Conservation (phyloP, 345 rosid genomes). For the Brassica juncea region DNA sequence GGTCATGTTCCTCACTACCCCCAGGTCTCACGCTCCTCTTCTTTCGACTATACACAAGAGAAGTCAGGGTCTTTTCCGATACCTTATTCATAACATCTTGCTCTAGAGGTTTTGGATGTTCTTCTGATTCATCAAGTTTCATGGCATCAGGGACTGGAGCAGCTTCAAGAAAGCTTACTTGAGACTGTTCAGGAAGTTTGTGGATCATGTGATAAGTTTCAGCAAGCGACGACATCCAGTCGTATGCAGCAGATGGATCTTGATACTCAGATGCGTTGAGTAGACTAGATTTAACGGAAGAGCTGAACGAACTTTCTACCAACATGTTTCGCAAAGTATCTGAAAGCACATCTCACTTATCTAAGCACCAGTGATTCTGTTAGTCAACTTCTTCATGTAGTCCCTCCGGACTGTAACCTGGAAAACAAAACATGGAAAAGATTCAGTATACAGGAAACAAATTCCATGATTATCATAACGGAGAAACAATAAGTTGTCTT, state of each 20-base stretch:
- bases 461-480: neutral
- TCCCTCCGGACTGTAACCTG: conserved; percentile 1
- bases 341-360: conserved; percentile 40
- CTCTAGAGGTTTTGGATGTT: conserved; percentile 41
- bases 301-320: conserved; percentile 44
- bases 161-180: conserved; percentile 43
- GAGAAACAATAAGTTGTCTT: conserved; percentile 8
- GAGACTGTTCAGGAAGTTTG: conserved; percentile 45
- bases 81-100: conserved; percentile 44
- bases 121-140: conserved; percentile 41
- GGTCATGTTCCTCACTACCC: conserved; percentile 12
- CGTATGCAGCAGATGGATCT: conserved; percentile 40
- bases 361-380: conserved; percentile 17
- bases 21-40: conserved; percentile 40
- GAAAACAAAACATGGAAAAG: conserved; percentile 25
- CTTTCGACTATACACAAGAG: conserved; percentile 66
- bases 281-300: conserved; percentile 45
- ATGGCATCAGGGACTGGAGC: conserved; percentile 39
- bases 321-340: conserved; percentile 41
- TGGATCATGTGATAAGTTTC: conserved; percentile 58
- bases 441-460: conserved; percentile 29
- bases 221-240: conserved; percentile 41
- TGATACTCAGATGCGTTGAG: conserved; percentile 44
- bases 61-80: conserved; percentile 44
- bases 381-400: conserved; percentile 20